Evolutionary conservation across 2,329 filamentous ascomycete species (phyloP).

Genomic region (Huntiella moniliformis): DNA sequence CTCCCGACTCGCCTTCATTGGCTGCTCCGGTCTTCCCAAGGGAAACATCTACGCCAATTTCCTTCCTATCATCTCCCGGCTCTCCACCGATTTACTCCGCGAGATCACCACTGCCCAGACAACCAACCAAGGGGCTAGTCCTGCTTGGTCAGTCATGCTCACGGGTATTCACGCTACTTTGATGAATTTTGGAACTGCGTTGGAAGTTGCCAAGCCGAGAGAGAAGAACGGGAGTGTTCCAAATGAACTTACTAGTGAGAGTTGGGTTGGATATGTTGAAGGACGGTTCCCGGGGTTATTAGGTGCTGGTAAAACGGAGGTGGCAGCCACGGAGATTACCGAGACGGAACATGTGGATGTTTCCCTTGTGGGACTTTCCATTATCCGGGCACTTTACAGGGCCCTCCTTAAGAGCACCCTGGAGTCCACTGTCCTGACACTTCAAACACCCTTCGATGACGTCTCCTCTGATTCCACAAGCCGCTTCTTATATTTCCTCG

Average conservation of each 20-base stretch:
- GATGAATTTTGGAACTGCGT: constrained; percentile 25
- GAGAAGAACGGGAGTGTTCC: constrained; percentile 7
- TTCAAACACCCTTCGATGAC: constrained; percentile 7
- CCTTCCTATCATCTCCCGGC: constrained; percentile 18
- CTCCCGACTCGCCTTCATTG: constrained; percentile 28
- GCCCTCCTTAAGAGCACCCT: not conserved
- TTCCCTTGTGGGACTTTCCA: constrained; percentile 6
- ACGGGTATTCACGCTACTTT: constrained; percentile 18
- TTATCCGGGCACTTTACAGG: constrained; percentile 4
- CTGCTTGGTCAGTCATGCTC: constrained; percentile 12
- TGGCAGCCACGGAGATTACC: not conserved
- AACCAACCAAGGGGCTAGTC: not conserved
- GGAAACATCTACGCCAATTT: constrained; percentile 22
- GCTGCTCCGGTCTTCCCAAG: constrained; percentile 25
- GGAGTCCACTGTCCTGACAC: not conserved
- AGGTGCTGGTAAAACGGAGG: constrained; percentile 9
- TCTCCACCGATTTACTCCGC: constrained; percentile 4
- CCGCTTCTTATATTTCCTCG: constrained; percentile 9
- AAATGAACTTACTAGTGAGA: constrained; percentile 13
- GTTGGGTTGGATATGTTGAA: constrained; percentile 16
- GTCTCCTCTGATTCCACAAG: constrained; percentile 4
- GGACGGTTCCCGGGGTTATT: constrained; percentile 17
- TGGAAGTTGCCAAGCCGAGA: constrained; percentile 13
- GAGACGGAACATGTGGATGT: constrained; percentile 6
- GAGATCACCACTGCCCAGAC: constrained; percentile 2